Base-by-base conservation (phyloP, 345 rosid species). In the Cardamine chenopodiifolia region DNA sequence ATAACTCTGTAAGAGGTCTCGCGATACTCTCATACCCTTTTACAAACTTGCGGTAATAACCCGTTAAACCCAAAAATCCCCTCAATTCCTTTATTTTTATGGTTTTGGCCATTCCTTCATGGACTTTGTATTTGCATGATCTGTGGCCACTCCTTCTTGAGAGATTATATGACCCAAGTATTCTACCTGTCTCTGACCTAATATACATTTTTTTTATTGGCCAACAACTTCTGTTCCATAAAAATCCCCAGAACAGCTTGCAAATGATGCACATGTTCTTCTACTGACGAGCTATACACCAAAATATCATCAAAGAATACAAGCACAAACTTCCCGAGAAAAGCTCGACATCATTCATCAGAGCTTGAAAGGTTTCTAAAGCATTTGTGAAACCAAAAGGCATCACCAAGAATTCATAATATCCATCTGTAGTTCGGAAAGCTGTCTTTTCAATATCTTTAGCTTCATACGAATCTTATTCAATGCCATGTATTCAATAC, bases 121-220 rank as follows among this genome's bases (percentile, higher is more conserved):
- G 0, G n/a, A 0, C 13, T 39, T 0, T 39, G 44, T 39, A 0
- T 39, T 39, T 39, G 44, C 15, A 0, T 15, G n/a, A 4, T 39
- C 44, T 1, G 44, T 39, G 0, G 15, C 15, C 1, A 39, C 44
- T 0, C 44, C 44, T 0, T 1, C n/a, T 1, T 1, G 0, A 1
- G 44, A 39, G 0, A 39, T 39, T 3, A 39, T 10, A 39, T 12
- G 6, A 0, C 44, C 44, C 6, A 39, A 4, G 13, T 39, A 13
- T 0, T 39, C 15, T 0, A 39, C 44, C 13, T 39, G n/a, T 0
- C 0, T 0, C 1, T 39, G 44, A 0, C n/a, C 44, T 4, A 12
- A 39, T 0, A 39, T 12, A 13, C 44, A 12, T 4, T 39, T 39
- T 12, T 39, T 0, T 4, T 3, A 0, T 12, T 39, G 0, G 6